A percentile compares a stretch with the other conserved stretches of the same genome.
Conservation (phyloP, 192 early-diverging fungal species). For the Rhizophagus sp. region DNA sequence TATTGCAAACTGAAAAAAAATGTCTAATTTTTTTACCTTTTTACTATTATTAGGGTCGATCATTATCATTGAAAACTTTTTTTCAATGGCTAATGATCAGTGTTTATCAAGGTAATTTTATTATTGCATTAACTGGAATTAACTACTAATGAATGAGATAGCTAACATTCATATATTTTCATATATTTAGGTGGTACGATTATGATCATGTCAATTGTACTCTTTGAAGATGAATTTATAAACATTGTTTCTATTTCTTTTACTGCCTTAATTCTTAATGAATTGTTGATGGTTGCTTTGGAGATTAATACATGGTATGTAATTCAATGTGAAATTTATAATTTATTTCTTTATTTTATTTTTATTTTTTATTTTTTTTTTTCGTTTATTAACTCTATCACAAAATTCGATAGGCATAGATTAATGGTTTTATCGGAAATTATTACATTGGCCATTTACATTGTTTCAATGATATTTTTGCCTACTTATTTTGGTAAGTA, state of each 20-base stretch:
- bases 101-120: constrained; percentile 89
- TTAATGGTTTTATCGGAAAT: constrained; percentile 88
- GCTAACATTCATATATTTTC: too few species aligned
- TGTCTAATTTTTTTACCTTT: neutral
- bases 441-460: constrained; percentile 78
- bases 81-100: constrained; percentile 93
- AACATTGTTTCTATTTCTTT: constrained; percentile 95
- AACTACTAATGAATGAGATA: too few species aligned
- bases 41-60: constrained; percentile 61
- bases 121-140: constrained; percentile 41
- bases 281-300: constrained; percentile 93
- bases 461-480: constrained; percentile 86
- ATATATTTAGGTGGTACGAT: constrained; percentile 71
- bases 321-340: neutral
- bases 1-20: neutral
- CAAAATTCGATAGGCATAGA: constrained; percentile 57
- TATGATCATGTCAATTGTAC: constrained; percentile 90
- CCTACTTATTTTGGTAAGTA: constrained; percentile 87
- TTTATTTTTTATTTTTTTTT: neutral
- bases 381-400: neutral
- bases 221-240: constrained; percentile 95
- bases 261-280: constrained; percentile 91
- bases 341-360: too few species aligned
- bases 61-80: constrained; percentile 91
- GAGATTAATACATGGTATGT: constrained; percentile 90